Percentiles rank a stretch among this genome's conserved stretches.
Evolutionary conservation across 2,329 filamentous ascomycete species (phyloP).

Genomic region (Penicillium sp.): DNA sequence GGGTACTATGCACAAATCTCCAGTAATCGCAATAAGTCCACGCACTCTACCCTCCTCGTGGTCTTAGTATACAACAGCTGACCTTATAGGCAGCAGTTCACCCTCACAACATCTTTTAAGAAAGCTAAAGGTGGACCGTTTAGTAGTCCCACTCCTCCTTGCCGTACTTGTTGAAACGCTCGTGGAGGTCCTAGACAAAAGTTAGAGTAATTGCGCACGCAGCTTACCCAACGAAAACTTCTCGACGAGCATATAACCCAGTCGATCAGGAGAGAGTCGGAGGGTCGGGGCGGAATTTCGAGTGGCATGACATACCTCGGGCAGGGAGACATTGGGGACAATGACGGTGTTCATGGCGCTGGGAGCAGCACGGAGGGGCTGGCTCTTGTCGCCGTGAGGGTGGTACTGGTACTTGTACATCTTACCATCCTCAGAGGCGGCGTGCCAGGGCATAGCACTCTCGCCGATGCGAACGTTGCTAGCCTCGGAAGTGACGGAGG

Average conservation of each 20-base stretch:
- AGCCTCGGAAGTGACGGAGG: slow-evolving; percentile 76
- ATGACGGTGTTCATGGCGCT: slow-evolving; percentile 95
- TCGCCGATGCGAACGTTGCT: slow-evolving; percentile 72
- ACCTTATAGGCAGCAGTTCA: slow-evolving; percentile 18
- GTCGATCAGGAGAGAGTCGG: not conserved
- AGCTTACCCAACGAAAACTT: not conserved
- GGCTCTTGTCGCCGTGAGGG: slow-evolving; percentile 79
- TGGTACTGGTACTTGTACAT: slow-evolving; percentile 75
- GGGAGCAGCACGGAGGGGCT: slow-evolving; percentile 83
- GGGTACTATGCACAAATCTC: slow-evolving; percentile 41
- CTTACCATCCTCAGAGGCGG: slow-evolving; percentile 66
- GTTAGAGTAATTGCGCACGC: slow-evolving; percentile 8
- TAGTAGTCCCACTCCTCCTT: slow-evolving; percentile 77
- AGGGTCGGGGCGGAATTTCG: not conserved
- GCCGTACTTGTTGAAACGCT: slow-evolving; percentile 99
- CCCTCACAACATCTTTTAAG: slow-evolving; percentile 20
- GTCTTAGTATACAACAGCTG: slow-evolving; percentile 41
- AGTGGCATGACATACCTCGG: slow-evolving; percentile 66
- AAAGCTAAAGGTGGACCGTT: slow-evolving; percentile 19
- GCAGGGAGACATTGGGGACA: slow-evolving; percentile 88
- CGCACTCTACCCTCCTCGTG: slow-evolving; percentile 28
- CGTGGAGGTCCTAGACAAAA: slow-evolving; percentile 74
- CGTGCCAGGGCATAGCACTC: slow-evolving; percentile 90
- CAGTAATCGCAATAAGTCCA: slow-evolving; percentile 29
- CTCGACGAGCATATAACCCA: not conserved